Evolutionary conservation across 805 yeast species (phyloP), one percentile per base, ranked within the genome.

Genomic region (Yarrowia porcina): DNA sequence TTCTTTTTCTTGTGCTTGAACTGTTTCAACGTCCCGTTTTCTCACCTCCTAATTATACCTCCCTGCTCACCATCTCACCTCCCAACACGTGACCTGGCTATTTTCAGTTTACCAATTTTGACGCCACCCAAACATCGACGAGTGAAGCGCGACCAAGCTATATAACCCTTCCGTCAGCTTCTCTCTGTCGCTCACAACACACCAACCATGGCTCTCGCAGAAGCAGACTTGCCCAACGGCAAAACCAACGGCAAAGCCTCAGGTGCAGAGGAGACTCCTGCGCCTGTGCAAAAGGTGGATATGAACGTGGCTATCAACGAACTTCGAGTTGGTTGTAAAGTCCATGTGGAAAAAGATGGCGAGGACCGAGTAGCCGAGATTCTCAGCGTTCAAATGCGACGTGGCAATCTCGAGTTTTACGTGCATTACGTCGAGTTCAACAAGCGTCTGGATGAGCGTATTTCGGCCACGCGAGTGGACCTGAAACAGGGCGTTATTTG

Each of bases 371-470:
- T 85, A 33, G 97, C 98, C 1, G 99, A 94, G 72, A 84, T 94
- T 44, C 76, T 94, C 47, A 90, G 92, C 18, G 81, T 84, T 56
- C 90, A 89, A 66, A 75, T 82, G 49, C 85, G 89, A 69, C 87
- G 90, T 72, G 90, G 92, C 13, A 83, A 88, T 65, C 83, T 85
- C 32, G 89, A 84, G 67, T 92, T 87, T 73, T 94, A 94, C 72
- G 97, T 94, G 30, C 99, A 94, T 74, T 94, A 91, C 76, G 90
- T 85, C 61, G 97, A 92, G 68, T 94, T 87, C 79, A 94, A 94
- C 78, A 94, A 94, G 74, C 88, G 99, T 74, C 80, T 94, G 68
- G 99, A 94, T 76, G 99, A 94, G 74, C 93, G 98, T 98, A 83
- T 94, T 7, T 79, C 81, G 20, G 79, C 83, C 4, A 86, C 84